phyloP scores from a whole-genome alignment of 192 early-diverging fungal species.

The Rhizoclosmatium sp. region DNA sequence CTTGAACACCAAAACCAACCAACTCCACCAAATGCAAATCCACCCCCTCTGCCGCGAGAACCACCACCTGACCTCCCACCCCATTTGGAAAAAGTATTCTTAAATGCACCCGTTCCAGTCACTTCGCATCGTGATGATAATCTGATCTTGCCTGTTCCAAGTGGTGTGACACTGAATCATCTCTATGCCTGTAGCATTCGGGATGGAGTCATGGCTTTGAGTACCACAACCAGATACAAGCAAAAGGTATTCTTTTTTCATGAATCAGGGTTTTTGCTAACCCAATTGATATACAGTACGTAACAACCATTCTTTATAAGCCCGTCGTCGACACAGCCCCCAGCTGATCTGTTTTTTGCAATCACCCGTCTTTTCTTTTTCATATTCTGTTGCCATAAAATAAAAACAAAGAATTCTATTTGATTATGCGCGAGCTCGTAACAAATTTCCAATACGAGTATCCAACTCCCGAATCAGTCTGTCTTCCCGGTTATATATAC shows the following conservation, averaged over 20 bases:
- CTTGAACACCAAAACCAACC: constrained; percentile 33
- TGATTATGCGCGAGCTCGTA: constrained; percentile 1
- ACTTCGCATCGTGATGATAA: constrained; percentile 83
- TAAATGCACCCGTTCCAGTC: constrained; percentile 93
- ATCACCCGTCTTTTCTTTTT: no score
- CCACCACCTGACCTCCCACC: constrained; percentile 86
- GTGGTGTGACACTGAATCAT: constrained; percentile 94
- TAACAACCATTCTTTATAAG: constrained; percentile 65
- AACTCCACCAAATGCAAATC: constrained; percentile 49
- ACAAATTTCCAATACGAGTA: constrained; percentile 38
- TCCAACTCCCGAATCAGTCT: constrained; percentile 55
- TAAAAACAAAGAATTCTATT: constrained; percentile 11
- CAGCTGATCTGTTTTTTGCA: no score
- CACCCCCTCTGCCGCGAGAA: constrained; percentile 51
- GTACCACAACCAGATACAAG: constrained; percentile 88
- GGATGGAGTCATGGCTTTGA: constrained; percentile 95
- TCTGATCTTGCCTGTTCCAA: constrained; percentile 85
- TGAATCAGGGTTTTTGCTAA: neutral
- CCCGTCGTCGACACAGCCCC: constrained; percentile 47
- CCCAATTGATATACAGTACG: constrained; percentile 45
- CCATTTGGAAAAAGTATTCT: constrained; percentile 90
- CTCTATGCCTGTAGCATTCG: constrained; percentile 95
- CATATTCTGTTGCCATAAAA: neutral
- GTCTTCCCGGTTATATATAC: constrained; percentile 55
- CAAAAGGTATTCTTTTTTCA: constrained; percentile 70